Evolutionary conservation across 352 stramenopile genomes (phyloP), one percentile per base, ranked within the genome.

Genomic region (Aphanomyces invadans): DNA sequence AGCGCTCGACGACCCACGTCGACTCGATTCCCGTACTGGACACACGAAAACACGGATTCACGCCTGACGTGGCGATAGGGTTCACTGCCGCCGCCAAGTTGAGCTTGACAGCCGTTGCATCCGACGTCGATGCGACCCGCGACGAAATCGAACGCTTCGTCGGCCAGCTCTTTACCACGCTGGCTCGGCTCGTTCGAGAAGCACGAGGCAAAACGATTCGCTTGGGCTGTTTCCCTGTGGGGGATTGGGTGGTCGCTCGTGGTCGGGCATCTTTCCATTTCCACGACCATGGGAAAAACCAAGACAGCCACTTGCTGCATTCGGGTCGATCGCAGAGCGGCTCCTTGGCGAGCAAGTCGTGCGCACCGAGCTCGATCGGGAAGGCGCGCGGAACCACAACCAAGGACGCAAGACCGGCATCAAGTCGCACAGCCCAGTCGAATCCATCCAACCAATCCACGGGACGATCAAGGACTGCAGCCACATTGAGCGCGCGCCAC

Each of bases 181-280:
- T 63, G 23, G 23, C 9, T 28, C 12, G 23, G 9, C 11, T 60
- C 17, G 33, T 60, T 28, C 25, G 21, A n/a, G 49, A 63, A 11
- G 21, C 36, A 4, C 55, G 23, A 15, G 23, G 36, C 23, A 31
- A 49, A 36, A 57, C 17, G 15, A 45, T 67, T 12, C 70, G 71
- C 1, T 56, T 89, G 21, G 73, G 71, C 4, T 67, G 86, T 11
- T 51, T 73, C 7, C 80, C 80, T 2, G 33, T 87, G 5, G 80
- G 80, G n/a, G 78, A 89, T 45, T 89, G 80, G 80, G 31, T 69
- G 46, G 83, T 74, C 61, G 42, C 69, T 19, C 62, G 64, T 11
- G 73, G 77, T 10, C 68, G 69, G 7, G 71, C 66, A 10, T 65
- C 68, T 28, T 83, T 88, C 51, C 42, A 17, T 4, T 86, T 86